These are phyloP conservation scores for Ceratocystis albifundus DNA, from an alignment of 2,329 filamentous ascomycete species.

Conservation along the genomic window DNA sequence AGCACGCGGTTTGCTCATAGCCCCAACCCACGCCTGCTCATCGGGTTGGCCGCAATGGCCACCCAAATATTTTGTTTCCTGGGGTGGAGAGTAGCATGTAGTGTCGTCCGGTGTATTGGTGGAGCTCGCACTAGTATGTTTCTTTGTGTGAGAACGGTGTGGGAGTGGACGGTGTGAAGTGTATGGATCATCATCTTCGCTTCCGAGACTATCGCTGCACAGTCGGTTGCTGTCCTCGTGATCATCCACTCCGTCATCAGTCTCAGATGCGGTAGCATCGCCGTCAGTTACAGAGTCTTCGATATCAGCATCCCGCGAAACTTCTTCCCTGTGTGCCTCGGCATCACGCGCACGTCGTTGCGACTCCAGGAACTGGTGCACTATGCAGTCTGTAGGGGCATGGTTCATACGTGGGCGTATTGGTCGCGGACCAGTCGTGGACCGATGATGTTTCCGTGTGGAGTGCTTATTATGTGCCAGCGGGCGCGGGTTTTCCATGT, in stretches of 20 bases:
- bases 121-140: background rate
- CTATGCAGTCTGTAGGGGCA: slow-evolving; percentile 46
- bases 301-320: slow-evolving; percentile 27
- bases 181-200: background rate
- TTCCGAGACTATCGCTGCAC: slow-evolving; percentile 26
- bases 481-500: slow-evolving; percentile 32
- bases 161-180: background rate
- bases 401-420: slow-evolving; percentile 25
- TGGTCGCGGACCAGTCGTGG: slow-evolving; percentile 23
- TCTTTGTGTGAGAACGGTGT: background rate
- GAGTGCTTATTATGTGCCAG: background rate
- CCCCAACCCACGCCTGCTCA: slow-evolving; percentile 43
- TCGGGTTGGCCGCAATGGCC: slow-evolving; percentile 41
- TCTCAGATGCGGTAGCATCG: slow-evolving; percentile 30
- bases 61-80: too few species aligned
- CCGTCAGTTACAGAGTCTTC: slow-evolving; percentile 29
- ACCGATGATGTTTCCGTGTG: background rate
- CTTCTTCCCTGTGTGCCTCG: slow-evolving; percentile 13
- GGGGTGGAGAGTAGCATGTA: too few species aligned
- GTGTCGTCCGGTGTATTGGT: too few species aligned
- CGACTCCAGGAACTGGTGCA: slow-evolving; percentile 52
- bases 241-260: background rate
- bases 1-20: slow-evolving; percentile 35
- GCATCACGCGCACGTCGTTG: slow-evolving; percentile 35
- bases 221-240: background rate